Base-by-base conservation (phyloP, 306 rosid genomes). In the Calophaca sinica region DNA sequence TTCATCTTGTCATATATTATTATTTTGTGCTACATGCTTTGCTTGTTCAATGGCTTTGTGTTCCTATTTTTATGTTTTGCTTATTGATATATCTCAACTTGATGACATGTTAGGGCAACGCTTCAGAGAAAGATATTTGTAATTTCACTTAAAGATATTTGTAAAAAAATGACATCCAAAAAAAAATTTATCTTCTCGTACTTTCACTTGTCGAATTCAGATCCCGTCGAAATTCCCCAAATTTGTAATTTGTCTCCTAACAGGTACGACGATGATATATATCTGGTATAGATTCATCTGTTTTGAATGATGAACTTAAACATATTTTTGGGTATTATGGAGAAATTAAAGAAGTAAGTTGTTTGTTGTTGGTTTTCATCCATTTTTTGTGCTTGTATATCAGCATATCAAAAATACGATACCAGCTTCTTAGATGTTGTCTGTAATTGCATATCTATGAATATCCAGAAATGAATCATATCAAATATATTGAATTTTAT, bases 61-160 rank as follows among this genome's bases (percentile, higher is more conserved):
- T n/a, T n/a, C n/a, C n/a, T n/a, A n/a, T n/a, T n/a, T n/a, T n/a
- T n/a, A n/a, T n/a, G n/a, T 44, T 62, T 9, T 77, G 61, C 70
- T 79, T 61, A 75, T 63, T 49, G 62, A 77, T 74, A 54, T 72
- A 59, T 81, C 67, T 67, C 29, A 6, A 75, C 79, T 64, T 84
- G 80, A 75, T 68, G 63, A 81, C 51, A 57, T 86, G 58, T 76
- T 70, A 91, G 97, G 93, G 79, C 44, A 91, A 91, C 85, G 82
- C 86, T 84, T 82, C 93, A 9, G 97, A 87, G 81, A 87, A 88
- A 76, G 94, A 89, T 84, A 83, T 81, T 84, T n/a, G n/a, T n/a
- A n/a, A n/a, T n/a, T n/a, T n/a, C n/a, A n/a, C n/a, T n/a, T n/a
- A n/a, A n/a, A n/a, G n/a, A n/a, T n/a, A n/a, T n/a, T n/a, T n/a